phyloP scores from a whole-genome alignment of 1,284 basidiomycete genomes.

The Hymenochaete sp. region DNA sequence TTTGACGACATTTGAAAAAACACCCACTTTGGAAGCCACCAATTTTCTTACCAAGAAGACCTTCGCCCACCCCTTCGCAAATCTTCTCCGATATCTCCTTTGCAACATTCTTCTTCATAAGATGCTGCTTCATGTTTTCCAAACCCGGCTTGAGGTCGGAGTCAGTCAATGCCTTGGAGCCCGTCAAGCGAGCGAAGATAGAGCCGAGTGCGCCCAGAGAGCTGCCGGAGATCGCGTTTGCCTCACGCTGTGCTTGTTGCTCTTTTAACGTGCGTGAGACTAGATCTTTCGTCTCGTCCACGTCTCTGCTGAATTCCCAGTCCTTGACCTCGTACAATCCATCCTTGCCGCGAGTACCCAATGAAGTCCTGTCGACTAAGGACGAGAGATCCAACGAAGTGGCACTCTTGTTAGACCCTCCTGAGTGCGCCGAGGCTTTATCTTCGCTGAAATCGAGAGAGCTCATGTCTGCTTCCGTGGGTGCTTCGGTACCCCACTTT shows the following conservation, averaged over 20 bases:
- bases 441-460: constrained; percentile 78
- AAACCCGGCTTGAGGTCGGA: constrained; percentile 84
- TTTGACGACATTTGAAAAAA: constrained; percentile 5
- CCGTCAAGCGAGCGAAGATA: constrained; percentile 79
- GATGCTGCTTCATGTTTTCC: constrained; percentile 91
- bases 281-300: constrained; percentile 39
- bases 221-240: constrained; percentile 23
- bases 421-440: constrained; percentile 30
- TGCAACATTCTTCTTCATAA: constrained; percentile 99
- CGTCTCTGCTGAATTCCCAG: constrained; percentile 62
- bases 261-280: constrained; percentile 48
- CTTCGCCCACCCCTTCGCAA: constrained; percentile 86
- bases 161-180: constrained; percentile 74
- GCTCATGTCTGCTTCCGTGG: constrained; percentile 79
- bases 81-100: constrained; percentile 92
- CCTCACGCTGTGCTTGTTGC: constrained; percentile 30
- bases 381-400: constrained; percentile 46
- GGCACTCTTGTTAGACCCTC: constrained; percentile 22
- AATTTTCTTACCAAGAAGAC: constrained; percentile 84
- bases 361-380: constrained; percentile 69
- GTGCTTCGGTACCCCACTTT: constrained; percentile 84
- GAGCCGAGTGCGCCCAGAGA: constrained; percentile 61
- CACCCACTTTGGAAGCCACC: constrained; percentile 74
- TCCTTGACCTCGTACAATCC: constrained; percentile 94
- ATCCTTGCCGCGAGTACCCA: constrained; percentile 72